Percentiles rank a stretch among this genome's conserved stretches.
phyloP scores from a whole-genome alignment of 2,329 filamentous ascomycete genomes.

The Arthroderma sp. region DNA sequence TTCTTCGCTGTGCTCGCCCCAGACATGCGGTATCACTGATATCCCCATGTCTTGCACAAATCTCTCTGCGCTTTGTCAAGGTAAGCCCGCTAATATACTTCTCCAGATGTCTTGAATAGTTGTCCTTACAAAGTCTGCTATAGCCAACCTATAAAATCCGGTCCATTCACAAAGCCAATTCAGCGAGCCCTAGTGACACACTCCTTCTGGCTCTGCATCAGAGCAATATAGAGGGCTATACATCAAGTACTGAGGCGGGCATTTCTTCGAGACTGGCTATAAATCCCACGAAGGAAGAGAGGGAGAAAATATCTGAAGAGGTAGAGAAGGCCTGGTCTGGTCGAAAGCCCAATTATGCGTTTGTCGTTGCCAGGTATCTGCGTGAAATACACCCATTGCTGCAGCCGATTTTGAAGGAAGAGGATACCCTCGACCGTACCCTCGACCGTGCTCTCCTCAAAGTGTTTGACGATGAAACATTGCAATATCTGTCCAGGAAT shows the following conservation, averaged over 20 bases:
- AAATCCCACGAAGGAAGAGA: not conserved
- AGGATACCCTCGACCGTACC: not conserved
- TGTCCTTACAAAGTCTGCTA: not conserved
- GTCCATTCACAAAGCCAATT: no score
- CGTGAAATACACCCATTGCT: slow-evolving; percentile 24
- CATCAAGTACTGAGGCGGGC: not conserved
- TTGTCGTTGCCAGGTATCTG: slow-evolving; percentile 27
- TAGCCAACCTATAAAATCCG: not conserved
- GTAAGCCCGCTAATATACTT: not conserved
- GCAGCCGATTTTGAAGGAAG: slow-evolving; percentile 1
- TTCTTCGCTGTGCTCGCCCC: not conserved
- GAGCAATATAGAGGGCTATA: not conserved
- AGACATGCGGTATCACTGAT: not conserved
- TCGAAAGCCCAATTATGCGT: slow-evolving; percentile 17
- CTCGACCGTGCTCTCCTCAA: slow-evolving; percentile 17
- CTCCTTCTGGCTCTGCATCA: not conserved
- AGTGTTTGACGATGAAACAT: slow-evolving; percentile 23
- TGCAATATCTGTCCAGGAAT: slow-evolving; percentile 22
- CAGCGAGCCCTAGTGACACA: no score
- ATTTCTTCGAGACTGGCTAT: not conserved
- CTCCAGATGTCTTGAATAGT: not conserved
- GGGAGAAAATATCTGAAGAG: not conserved
- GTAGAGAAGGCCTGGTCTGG: not conserved
- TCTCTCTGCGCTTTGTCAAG: not conserved
- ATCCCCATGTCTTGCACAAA: not conserved